Evolutionary conservation across 164 flowering plant species (phyloP).

Genomic region (Sextonia rubra): DNA sequence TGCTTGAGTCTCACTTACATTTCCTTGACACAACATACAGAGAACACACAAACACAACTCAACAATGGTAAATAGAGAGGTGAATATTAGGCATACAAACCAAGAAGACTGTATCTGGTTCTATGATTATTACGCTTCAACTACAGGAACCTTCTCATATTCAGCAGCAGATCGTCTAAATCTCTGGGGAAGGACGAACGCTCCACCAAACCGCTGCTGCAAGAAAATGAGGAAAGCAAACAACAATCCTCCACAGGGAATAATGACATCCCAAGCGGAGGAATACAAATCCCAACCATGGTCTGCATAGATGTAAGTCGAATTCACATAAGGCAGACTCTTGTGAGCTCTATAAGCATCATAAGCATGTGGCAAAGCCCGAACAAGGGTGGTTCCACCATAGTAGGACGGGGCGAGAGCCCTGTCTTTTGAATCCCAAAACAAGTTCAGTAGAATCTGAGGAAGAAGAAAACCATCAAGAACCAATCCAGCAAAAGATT

Average conservation of each 20-base stretch:
- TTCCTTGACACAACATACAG: not conserved
- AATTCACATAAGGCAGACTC: constrained; percentile 10
- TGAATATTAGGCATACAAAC: not conserved
- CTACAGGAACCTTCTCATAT: constrained; percentile 39
- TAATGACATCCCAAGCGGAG: constrained; percentile 55
- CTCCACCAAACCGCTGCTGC: constrained; percentile 66
- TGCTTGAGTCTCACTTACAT: not conserved
- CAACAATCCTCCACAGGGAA: constrained; percentile 37
- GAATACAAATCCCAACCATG: constrained; percentile 46
- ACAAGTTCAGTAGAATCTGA: constrained; percentile 52
- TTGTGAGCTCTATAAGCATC: constrained; percentile 48
- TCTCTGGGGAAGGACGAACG: constrained; percentile 39
- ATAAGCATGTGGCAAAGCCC: constrained; percentile 58
- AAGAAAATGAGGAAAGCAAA: constrained; percentile 45
- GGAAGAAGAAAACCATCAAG: constrained; percentile 67
- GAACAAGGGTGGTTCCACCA: constrained; percentile 47
- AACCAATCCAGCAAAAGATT: constrained; percentile 54
- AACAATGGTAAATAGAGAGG: not conserved
- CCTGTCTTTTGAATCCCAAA: constrained; percentile 32
- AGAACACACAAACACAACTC: not conserved
- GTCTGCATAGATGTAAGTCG: constrained; percentile 38
- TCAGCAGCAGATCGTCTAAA: constrained; percentile 20
- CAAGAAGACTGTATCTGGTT: not conserved
- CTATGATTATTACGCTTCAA: not conserved
- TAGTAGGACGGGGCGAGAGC: constrained; percentile 45